Conservation (phyloP, 2,329 filamentous ascomycete species). For the Aspergillus ustus region DNA sequence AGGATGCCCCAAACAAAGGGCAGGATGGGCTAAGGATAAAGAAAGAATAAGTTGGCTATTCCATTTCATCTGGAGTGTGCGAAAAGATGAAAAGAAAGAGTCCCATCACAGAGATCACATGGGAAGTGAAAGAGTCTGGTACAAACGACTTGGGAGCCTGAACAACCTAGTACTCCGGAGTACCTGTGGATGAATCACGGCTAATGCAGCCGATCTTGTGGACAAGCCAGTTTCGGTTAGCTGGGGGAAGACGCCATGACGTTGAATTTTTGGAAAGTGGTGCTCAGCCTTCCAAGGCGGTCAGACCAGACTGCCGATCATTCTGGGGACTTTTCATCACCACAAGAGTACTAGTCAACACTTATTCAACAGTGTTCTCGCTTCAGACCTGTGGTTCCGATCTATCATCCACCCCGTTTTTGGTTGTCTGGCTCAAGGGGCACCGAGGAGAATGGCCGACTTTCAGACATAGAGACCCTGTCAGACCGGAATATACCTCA, state of each 20-base stretch:
- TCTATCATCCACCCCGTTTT: neutral
- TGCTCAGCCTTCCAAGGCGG: slow-evolving; percentile 17
- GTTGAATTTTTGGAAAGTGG: slow-evolving; percentile 2
- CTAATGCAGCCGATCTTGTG: slow-evolving; percentile 17
- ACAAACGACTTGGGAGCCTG: neutral
- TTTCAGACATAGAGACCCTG: neutral
- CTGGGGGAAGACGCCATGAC: slow-evolving; percentile 10
- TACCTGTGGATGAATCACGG: slow-evolving; percentile 1
- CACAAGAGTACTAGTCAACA: neutral
- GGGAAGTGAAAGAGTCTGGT: neutral
- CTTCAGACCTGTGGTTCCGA: neutral
- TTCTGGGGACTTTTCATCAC: slow-evolving; percentile 14
- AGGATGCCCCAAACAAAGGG: slow-evolving; percentile 1
- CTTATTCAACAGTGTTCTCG: neutral
- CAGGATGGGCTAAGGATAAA: slow-evolving; percentile 1
- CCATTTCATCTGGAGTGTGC: slow-evolving; percentile 4
- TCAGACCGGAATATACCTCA: neutral
- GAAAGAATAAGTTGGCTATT: slow-evolving; percentile 9
- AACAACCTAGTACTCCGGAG: too few relatives aligned
- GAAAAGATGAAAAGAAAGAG: slow-evolving; percentile 5
- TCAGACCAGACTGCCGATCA: slow-evolving; percentile 14
- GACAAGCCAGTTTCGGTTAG: slow-evolving; percentile 11
- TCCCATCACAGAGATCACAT: slow-evolving; percentile 11
- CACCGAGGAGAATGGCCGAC: neutral
- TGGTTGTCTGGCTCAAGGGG: neutral